These are phyloP conservation scores for Xerocomellus intermedius DNA, from an alignment of 768 basidiomycete species.

Conservation along the genomic window DNA sequence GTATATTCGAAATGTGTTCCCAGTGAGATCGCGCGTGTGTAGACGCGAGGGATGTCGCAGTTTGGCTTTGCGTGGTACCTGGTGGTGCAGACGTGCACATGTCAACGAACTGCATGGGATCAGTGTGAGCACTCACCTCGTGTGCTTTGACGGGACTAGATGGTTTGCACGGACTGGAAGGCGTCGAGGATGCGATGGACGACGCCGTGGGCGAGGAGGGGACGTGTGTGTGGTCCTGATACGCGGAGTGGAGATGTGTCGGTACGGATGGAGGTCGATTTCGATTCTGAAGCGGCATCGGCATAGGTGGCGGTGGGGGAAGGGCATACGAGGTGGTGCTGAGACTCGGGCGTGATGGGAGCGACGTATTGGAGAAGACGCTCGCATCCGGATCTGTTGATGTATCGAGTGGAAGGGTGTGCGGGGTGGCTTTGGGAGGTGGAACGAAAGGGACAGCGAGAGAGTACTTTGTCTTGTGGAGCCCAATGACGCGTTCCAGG, in stretches of 20 bases:
- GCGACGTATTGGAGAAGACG: slow-evolving; percentile 17
- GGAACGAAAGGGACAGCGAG: slow-evolving; percentile 48
- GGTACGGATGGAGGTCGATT: background rate
- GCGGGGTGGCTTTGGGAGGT: slow-evolving; percentile 12
- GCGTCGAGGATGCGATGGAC: slow-evolving; percentile 28
- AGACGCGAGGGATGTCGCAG: slow-evolving; percentile 74
- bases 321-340: slow-evolving; percentile 5
- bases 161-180: slow-evolving; percentile 29
- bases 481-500: slow-evolving; percentile 46
- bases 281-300: slow-evolving; percentile 10
- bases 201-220: slow-evolving; percentile 23
- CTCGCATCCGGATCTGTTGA: background rate
- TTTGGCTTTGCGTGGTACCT: slow-evolving; percentile 36
- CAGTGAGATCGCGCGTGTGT: slow-evolving; percentile 63
- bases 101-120: background rate
- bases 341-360: background rate
- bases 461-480: slow-evolving; percentile 56
- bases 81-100: background rate
- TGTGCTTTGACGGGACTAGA: slow-evolving; percentile 22
- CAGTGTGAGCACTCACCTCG: slow-evolving; percentile 2
- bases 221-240: background rate
- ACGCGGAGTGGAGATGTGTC: background rate
- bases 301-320: slow-evolving; percentile 12
- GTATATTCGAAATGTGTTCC: slow-evolving; percentile 71
- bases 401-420: background rate